These are phyloP conservation scores for Colletotrichum lini DNA, from an alignment of 2,329 filamentous ascomycete genomes.

Conservation along the genomic window DNA sequence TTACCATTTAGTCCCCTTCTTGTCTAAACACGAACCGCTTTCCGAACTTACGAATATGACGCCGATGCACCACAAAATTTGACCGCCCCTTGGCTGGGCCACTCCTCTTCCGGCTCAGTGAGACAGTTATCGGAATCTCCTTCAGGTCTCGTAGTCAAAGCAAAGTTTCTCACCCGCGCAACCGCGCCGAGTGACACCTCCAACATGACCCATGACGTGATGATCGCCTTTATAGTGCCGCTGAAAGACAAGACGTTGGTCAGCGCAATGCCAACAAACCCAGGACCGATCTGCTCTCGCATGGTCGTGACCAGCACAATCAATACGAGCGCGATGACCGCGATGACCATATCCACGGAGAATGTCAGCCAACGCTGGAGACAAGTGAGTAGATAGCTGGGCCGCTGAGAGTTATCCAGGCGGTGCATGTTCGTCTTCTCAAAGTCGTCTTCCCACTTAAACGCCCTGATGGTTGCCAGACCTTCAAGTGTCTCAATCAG, in stretches of 20 bases:
- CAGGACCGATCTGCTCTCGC: constrained; percentile 32
- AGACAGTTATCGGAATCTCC: neutral
- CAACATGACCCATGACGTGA: constrained; percentile 41
- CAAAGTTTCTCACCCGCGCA: constrained; percentile 36
- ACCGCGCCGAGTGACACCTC: constrained; percentile 39
- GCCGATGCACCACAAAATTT: constrained; percentile 18
- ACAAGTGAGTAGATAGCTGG: constrained; percentile 65
- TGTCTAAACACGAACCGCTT: fast-evolving
- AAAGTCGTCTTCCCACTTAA: constrained; percentile 61
- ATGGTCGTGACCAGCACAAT: constrained; percentile 57
- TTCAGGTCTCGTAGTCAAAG: constrained; percentile 19
- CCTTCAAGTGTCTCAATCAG: constrained; percentile 62
- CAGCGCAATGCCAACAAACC: constrained; percentile 35
- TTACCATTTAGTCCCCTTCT: neutral
- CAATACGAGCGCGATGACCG: constrained; percentile 58
- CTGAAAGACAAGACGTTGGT: constrained; percentile 33
- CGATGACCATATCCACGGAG: constrained; percentile 62
- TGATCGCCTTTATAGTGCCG: constrained; percentile 20
- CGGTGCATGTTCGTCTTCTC: constrained; percentile 56
- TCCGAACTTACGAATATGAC: constrained; percentile 26
- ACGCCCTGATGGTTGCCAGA: constrained; percentile 63
- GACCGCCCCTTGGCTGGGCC: constrained; percentile 16
- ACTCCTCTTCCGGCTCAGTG: constrained; percentile 15
- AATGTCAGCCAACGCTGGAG: constrained; percentile 68
- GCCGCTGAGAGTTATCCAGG: constrained; percentile 63